Evolutionary conservation across 495 filamentous ascomycete species (phyloP), one percentile per base, ranked within the genome.

Genomic region (Barbatosphaeria neglecta): DNA sequence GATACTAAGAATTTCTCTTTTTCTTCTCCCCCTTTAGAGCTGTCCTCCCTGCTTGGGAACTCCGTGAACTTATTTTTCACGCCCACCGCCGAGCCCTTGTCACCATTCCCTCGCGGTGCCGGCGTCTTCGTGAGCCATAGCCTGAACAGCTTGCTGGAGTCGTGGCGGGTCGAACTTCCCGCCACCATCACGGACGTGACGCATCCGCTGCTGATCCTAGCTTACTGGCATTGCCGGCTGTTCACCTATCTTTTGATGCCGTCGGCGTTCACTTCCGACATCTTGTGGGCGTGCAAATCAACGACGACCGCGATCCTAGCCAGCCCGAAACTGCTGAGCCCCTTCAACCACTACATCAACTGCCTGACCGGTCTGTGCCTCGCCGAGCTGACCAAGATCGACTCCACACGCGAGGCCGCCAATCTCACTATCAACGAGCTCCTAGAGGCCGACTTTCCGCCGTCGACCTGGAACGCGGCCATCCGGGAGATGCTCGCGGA

Each of bases 221-320:
- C 79, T 3, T 90, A 87, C 62, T 86, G 84, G 78, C 84, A 87
- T 50, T 61, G 78, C 41, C 75, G 78, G 33, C 68, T 90, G 11
- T 63, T 89, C 64, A 76, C 48, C 50, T 78, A 68, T 66, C 76
- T 64, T 63, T 70, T 58, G 59, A 77, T 55, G 62, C 76, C 53
- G 67, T 74, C 48, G 6, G 41, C 57, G 19, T 52, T 48, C 20
- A 47, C 62, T 1, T 35, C 44, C 19, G 51, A 84, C 28, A 69
- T 90, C 24, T 63, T 90, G 10, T 75, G 74, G 48, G 74, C 77
- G 16, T 79, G 80, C 24, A 68, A 73, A 49, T 73, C 80, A 46
- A 67, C 83, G 1, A 69, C 77, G 43, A 69, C 51, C 3, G 59
- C 78, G 22, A 62, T 83, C 13, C 60, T 76, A 20, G 70, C 71